Percentiles rank a stretch among this genome's conserved stretches.
Evolutionary conservation across 257 asterid genomes (phyloP).

Genomic region (Fraxinus americana): DNA sequence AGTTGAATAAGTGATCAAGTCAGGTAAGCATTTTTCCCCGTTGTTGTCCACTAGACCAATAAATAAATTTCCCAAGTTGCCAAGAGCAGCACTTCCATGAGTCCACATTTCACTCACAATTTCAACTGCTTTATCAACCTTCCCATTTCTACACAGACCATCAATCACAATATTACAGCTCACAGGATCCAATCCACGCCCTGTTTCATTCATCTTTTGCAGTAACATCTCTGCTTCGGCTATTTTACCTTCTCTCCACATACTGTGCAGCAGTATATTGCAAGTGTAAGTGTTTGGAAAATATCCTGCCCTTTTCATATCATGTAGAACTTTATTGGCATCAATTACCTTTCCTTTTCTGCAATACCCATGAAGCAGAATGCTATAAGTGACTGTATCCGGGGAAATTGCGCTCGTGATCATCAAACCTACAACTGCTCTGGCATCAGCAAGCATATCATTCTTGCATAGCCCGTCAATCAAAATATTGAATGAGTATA

Average conservation of each 20-base stretch:
- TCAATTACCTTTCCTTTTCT: conserved; percentile 63
- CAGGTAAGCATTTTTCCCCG: conserved; percentile 70
- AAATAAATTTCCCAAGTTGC: conserved; percentile 77
- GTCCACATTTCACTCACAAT: conserved; percentile 87
- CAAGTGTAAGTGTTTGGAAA: conserved; percentile 75
- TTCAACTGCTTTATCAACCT: conserved; percentile 86
- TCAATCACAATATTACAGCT: conserved; percentile 91
- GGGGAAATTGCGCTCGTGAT: conserved; percentile 61
- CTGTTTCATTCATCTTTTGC: conserved; percentile 85
- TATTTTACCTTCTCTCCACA: conserved; percentile 87
- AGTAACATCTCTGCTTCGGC: conserved; percentile 82
- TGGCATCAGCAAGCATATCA: conserved; percentile 78
- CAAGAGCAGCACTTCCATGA: conserved; percentile 94
- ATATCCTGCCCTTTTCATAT: conserved; percentile 64
- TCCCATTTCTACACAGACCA: conserved; percentile 77
- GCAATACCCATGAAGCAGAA: conserved; percentile 87
- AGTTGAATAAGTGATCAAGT: conserved; percentile 82
- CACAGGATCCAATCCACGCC: conserved; percentile 66
- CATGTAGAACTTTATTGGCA: conserved; percentile 68
- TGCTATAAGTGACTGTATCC: conserved; percentile 74
- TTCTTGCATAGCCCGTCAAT: conserved; percentile 74
- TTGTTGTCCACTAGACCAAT: conserved; percentile 73
- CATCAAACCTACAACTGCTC: conserved; percentile 66
- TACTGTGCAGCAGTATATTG: conserved; percentile 71
- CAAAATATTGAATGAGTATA: conserved; percentile 73